Conservation (phyloP, 257 asterid species). For the Lavandula angustifolia region DNA sequence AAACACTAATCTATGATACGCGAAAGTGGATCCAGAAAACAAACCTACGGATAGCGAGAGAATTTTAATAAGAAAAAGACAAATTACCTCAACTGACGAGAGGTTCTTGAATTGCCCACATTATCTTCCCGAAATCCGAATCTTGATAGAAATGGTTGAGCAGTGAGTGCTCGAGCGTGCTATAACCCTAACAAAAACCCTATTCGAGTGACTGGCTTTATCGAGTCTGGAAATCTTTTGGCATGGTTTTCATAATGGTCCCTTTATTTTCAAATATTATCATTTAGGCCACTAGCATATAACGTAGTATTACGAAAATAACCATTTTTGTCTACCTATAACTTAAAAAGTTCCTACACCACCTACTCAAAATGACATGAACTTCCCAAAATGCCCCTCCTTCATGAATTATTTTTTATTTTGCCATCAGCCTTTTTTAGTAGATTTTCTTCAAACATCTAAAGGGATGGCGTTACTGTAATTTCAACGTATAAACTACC, state of each 20-base stretch:
- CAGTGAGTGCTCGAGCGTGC: conserved; percentile 6
- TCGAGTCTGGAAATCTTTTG: too few relatives aligned
- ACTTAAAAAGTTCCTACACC: too few relatives aligned
- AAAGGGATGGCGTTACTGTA: too few relatives aligned
- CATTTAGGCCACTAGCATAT: conserved; percentile 1
- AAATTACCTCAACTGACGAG: conserved; percentile 51
- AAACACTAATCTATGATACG: background rate
- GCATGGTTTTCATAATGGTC: conserved; percentile 13
- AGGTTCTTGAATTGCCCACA: conserved; percentile 74
- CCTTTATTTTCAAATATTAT: conserved; percentile 15
- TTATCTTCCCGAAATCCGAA: conserved; percentile 16
- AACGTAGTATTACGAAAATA: too few relatives aligned
- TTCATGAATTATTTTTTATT: too few relatives aligned
- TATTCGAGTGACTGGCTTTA: background rate
- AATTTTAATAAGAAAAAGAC: background rate
- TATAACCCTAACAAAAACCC: conserved; percentile 51
- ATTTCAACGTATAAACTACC: too few relatives aligned
- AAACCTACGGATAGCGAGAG: background rate
- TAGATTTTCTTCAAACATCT: too few relatives aligned
- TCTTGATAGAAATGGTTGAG: conserved; percentile 16
- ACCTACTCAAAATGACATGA: too few relatives aligned
- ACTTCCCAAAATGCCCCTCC: too few relatives aligned
- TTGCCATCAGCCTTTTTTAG: too few relatives aligned
- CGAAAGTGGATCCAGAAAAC: background rate
- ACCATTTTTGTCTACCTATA: too few relatives aligned